Conservation (phyloP, 2,329 filamentous ascomycete genomes). For the Didymellaceae sp. region DNA sequence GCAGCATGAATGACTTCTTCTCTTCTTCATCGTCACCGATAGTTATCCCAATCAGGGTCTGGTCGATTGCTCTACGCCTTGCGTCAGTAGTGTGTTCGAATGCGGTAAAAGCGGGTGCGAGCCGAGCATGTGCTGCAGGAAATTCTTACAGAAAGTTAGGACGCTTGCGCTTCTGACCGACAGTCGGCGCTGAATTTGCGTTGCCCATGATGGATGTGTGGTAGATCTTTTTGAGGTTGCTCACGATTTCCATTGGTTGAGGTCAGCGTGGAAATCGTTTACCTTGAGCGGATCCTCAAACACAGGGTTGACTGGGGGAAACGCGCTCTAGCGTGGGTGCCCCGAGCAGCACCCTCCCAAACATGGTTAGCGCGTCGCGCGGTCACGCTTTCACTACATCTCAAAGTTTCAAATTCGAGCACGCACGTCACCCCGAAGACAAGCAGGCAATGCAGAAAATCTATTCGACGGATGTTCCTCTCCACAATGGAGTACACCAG, state of each 20-base stretch:
- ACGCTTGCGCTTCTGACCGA: constrained; percentile 19
- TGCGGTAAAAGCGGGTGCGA: neutral
- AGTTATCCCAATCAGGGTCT: constrained; percentile 17
- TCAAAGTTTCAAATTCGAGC: too few species aligned
- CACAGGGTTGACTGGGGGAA: constrained; percentile 10
- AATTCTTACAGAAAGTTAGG: constrained; percentile 17
- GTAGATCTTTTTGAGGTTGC: constrained; percentile 15
- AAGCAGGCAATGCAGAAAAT: too few species aligned
- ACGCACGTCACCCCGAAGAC: too few species aligned
- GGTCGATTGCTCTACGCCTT: constrained; percentile 20
- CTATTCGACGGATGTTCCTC: too few species aligned
- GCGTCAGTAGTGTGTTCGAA: constrained; percentile 11
- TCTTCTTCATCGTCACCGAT: constrained; percentile 18
- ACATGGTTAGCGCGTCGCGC: too few species aligned
- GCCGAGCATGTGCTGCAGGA: neutral
- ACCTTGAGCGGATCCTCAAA: constrained; percentile 11
- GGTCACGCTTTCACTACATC: too few species aligned
- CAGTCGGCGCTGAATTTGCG: constrained; percentile 8
- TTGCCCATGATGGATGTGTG: constrained; percentile 17
- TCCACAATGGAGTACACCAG: neutral
- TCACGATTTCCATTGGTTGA: constrained; percentile 19
- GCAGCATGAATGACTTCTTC: constrained; percentile 20
- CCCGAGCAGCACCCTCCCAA: too few species aligned
- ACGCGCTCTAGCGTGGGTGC: constrained; percentile 6
- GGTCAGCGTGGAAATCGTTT: constrained; percentile 6